A percentile compares a stretch with the other conserved stretches of the same genome.
Evolutionary conservation across 768 basidiomycete genomes (phyloP).

Genomic region (Psilocybe azurescens): DNA sequence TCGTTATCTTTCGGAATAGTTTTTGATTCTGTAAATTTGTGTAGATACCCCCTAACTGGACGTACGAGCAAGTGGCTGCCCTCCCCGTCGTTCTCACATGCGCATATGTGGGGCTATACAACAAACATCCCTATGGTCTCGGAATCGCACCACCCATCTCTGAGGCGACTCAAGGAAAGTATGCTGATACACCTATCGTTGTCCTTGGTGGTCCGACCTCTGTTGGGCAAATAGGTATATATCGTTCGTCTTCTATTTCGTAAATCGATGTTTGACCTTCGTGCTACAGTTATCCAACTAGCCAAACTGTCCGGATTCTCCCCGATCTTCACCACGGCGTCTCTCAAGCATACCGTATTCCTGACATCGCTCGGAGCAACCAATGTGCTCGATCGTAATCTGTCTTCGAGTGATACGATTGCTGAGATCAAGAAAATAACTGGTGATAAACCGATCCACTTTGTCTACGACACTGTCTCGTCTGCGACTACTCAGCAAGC

Average conservation of each 20-base stretch:
- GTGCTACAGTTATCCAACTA: conserved; percentile 28
- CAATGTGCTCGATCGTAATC: conserved; percentile 36
- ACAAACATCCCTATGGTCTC: conserved; percentile 39
- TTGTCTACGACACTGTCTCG: conserved; percentile 33
- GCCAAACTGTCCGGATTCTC: conserved; percentile 45
- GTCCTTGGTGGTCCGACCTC: conserved; percentile 9
- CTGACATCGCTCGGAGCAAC: conserved; percentile 48
- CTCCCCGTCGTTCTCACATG: conserved; percentile 52
- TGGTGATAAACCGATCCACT: conserved; percentile 21
- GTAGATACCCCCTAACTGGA: conserved; percentile 38
- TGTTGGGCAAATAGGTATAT: conserved; percentile 13
- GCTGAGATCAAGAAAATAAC: conserved; percentile 28
- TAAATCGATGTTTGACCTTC: no score
- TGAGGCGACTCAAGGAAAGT: conserved; percentile 36
- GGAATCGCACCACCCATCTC: conserved; percentile 43
- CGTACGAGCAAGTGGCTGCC: conserved; percentile 49
- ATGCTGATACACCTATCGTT: conserved; percentile 49
- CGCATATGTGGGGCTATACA: conserved; percentile 54
- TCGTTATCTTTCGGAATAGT: neutral
- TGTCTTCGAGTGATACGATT: conserved; percentile 21
- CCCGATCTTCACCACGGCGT: conserved; percentile 46
- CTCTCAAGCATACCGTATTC: conserved; percentile 29
- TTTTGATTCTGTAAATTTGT: no score
- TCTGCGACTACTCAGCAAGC: conserved; percentile 25
- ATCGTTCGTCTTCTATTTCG: no score